These are phyloP conservation scores for Penicillium corylophilum DNA, from an alignment of 2,329 filamentous ascomycete species.

Conservation along the genomic window DNA sequence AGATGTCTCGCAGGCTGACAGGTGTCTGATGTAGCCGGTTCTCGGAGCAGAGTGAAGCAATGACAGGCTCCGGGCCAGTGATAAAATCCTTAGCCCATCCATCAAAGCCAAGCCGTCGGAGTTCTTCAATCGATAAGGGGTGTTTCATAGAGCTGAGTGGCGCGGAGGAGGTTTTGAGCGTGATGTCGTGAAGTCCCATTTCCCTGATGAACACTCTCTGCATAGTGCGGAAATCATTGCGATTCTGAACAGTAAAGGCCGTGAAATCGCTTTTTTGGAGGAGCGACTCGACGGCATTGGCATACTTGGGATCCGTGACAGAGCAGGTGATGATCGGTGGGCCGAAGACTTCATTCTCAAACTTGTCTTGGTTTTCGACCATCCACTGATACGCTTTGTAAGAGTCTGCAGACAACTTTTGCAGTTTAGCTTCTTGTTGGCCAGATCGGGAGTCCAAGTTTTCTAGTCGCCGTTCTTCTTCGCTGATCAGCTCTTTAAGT, in stretches of 20 bases:
- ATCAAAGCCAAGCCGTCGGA: conserved; percentile 66
- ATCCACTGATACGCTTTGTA: conserved; percentile 79
- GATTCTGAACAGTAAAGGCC: conserved; percentile 72
- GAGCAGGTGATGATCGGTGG: conserved; percentile 79
- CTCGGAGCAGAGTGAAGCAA: conserved; percentile 83
- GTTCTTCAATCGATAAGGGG: conserved; percentile 56
- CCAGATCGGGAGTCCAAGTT: conserved; percentile 72
- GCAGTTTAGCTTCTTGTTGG: conserved; percentile 68
- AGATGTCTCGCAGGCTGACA: conserved; percentile 63
- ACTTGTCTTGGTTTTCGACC: conserved; percentile 64
- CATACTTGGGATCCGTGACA: conserved; percentile 69
- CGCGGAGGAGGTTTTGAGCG: conserved; percentile 63
- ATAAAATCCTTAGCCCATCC: conserved; percentile 78
- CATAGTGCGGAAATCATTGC: conserved; percentile 71
- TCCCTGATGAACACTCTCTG: conserved; percentile 62
- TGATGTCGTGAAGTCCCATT: conserved; percentile 67
- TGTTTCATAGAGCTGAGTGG: conserved; percentile 56
- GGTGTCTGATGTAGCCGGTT: conserved; percentile 67
- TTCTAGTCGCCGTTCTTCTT: conserved; percentile 52
- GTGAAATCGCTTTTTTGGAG: conserved; percentile 55
- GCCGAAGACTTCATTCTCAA: conserved; percentile 75
- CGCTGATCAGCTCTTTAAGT: conserved; percentile 37
- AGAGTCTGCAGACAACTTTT: conserved; percentile 61
- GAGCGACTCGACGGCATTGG: conserved; percentile 59
- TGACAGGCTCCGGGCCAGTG: conserved; percentile 74